A percentile compares a stretch with the other conserved stretches of the same genome.
Conservation (phyloP, 768 basidiomycete species). For the Heimioporus sp. region DNA sequence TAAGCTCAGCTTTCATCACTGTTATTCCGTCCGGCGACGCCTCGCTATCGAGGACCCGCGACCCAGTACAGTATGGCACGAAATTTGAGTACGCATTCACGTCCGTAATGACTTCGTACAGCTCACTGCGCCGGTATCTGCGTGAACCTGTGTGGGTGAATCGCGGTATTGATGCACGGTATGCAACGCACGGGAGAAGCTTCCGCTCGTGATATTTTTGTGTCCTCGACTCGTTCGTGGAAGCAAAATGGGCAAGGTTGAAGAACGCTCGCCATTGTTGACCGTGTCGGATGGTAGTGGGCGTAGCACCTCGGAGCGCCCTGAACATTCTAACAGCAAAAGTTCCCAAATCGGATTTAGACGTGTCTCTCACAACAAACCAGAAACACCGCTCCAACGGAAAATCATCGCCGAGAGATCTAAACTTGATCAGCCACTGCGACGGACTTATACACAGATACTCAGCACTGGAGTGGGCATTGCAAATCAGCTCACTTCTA, state of each 20-base stretch:
- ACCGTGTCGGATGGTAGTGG: neutral
- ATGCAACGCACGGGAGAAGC: conserved; percentile 74
- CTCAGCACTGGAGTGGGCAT: too few relatives aligned
- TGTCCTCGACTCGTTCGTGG: conserved; percentile 36
- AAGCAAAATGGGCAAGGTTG: conserved; percentile 49
- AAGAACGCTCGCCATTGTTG: conserved; percentile 39
- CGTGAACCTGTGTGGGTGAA: conserved; percentile 9
- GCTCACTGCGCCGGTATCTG: conserved; percentile 75
- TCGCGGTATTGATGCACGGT: conserved; percentile 1
- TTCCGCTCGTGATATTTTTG: conserved; percentile 82
- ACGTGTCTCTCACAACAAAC: too few relatives aligned
- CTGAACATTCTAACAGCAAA: conserved; percentile 16
- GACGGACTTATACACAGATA: too few relatives aligned
- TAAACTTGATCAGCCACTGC: too few relatives aligned
- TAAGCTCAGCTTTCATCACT: conserved; percentile 80
- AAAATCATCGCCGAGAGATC: too few relatives aligned
- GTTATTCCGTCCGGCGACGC: conserved; percentile 33
- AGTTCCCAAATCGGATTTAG: too few relatives aligned
- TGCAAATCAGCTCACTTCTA: too few relatives aligned
- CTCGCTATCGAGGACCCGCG: conserved; percentile 52
- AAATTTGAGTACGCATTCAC: conserved; percentile 84
- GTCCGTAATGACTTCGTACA: conserved; percentile 87
- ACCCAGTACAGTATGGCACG: conserved; percentile 83
- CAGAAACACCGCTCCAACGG: too few relatives aligned
- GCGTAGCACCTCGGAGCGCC: conserved; percentile 8